Evolutionary conservation across 352 stramenopile genomes (phyloP).

Genomic region (Phytophthora brassicae): DNA sequence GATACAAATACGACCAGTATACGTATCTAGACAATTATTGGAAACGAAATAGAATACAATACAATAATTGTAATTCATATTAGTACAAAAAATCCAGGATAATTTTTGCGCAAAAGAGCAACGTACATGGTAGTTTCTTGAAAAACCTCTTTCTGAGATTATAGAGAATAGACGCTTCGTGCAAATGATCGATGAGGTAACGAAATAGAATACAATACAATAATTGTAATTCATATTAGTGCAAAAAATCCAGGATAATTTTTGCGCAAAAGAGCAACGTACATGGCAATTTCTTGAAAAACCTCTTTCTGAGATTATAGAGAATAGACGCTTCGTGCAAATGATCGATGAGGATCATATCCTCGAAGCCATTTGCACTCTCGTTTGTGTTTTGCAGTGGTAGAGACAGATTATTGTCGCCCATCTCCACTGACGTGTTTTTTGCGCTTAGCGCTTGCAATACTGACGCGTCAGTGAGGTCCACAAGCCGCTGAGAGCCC

Average conservation of each 20-base stretch:
- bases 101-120: background rate
- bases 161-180: conserved; percentile 87
- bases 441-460: conserved; percentile 63
- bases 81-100: background rate
- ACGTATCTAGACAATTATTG: conserved; percentile 57
- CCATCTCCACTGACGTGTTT: conserved; percentile 56
- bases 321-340: conserved; percentile 87
- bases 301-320: conserved; percentile 77
- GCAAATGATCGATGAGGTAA: conserved; percentile 82
- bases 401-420: conserved; percentile 40
- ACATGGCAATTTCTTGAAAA: conserved; percentile 82
- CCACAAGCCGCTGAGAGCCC: conserved; percentile 53
- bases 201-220: too few species aligned
- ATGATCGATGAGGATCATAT: conserved; percentile 89
- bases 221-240: too few species aligned
- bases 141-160: conserved; percentile 83
- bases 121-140: conserved; percentile 73
- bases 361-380: conserved; percentile 63
- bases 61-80: too few species aligned
- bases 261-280: conserved; percentile 19
- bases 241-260: too few species aligned
- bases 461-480: conserved; percentile 55
- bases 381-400: conserved; percentile 75
- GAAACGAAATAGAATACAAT: conserved; percentile 7
- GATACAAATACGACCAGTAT: conserved; percentile 88